Evolutionary conservation across 176 grass and related monocot species (phyloP).

Genomic region (Rhipidocladum racemiflorum): DNA sequence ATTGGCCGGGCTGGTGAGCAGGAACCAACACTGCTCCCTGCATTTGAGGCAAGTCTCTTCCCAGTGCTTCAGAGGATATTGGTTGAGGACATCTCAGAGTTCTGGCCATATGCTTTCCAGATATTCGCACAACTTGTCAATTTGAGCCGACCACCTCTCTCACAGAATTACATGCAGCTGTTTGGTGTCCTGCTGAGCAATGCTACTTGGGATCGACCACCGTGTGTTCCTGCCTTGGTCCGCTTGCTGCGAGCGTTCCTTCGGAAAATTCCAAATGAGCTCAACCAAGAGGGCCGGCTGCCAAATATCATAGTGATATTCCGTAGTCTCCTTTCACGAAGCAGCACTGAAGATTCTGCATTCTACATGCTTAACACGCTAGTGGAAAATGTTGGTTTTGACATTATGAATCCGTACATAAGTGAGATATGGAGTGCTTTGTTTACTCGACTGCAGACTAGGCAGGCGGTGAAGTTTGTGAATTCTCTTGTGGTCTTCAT

Average conservation of each 20-base stretch:
- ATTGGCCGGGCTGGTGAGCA: constrained; percentile 62
- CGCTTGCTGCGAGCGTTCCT: constrained; percentile 81
- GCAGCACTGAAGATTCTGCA: constrained; percentile 80
- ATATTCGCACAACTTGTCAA: constrained; percentile 91
- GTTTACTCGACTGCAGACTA: constrained; percentile 65
- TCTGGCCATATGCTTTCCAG: constrained; percentile 95
- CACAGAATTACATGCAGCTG: constrained; percentile 80
- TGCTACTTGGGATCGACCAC: constrained; percentile 77
- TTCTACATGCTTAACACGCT: constrained; percentile 94
- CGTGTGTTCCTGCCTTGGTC: constrained; percentile 83
- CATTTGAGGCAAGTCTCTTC: constrained; percentile 78
- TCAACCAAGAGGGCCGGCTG: constrained; percentile 78
- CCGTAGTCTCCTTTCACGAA: constrained; percentile 45
- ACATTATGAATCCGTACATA: constrained; percentile 72
- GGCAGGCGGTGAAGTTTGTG: constrained; percentile 73
- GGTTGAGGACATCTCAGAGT: constrained; percentile 89
- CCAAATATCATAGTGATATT: constrained; percentile 70
- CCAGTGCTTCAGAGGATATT: constrained; percentile 89
- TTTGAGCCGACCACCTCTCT: constrained; percentile 74
- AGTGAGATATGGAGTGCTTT: constrained; percentile 71
- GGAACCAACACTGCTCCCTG: constrained; percentile 55
- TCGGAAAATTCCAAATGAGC: constrained; percentile 89
- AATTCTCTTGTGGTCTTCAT: constrained; percentile 83
- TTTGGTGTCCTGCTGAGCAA: constrained; percentile 81
- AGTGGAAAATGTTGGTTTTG: constrained; percentile 76